Percentiles rank a stretch among this genome's conserved stretches.
These are phyloP conservation scores for Gelatoporia subvermispora DNA, from an alignment of 768 basidiomycete species.

Conservation along the genomic window DNA sequence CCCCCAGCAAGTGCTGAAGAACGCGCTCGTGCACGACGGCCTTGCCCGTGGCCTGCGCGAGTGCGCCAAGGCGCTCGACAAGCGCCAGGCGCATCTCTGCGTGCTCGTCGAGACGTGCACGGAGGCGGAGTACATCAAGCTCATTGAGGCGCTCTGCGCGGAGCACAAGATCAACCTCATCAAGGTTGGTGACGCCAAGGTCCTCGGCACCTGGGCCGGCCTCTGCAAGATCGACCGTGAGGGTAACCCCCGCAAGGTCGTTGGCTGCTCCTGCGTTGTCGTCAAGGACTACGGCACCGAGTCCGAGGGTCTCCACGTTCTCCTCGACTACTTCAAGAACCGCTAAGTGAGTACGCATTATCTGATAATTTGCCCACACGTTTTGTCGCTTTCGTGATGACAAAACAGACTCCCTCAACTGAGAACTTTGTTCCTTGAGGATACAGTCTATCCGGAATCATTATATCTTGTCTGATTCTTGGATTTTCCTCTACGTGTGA, in stretches of 20 bases:
- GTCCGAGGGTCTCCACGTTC: slow-evolving; percentile 90
- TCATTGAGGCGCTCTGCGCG: slow-evolving; percentile 98
- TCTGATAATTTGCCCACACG: slow-evolving; percentile 2
- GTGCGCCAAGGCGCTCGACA: slow-evolving; percentile 97
- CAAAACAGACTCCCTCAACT: slow-evolving; percentile 90
- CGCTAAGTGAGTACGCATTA: slow-evolving; percentile 43
- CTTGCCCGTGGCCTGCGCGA: slow-evolving; percentile 97
- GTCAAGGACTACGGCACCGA: slow-evolving; percentile 97
- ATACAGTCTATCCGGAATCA: slow-evolving; percentile 87
- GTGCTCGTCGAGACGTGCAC: slow-evolving; percentile 99
- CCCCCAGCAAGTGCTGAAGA: slow-evolving; percentile 93
- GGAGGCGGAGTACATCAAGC: slow-evolving; percentile 99
- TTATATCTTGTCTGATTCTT: slow-evolving; percentile 65
- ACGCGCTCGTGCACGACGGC: slow-evolving; percentile 95
- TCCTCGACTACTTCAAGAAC: slow-evolving; percentile 96
- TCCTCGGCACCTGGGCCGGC: slow-evolving; percentile 97
- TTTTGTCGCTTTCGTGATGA: slow-evolving; percentile 48
- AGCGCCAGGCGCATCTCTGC: slow-evolving; percentile 96
- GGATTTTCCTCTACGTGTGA: neutral
- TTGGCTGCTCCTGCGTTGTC: slow-evolving; percentile 90
- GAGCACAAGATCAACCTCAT: slow-evolving; percentile 99
- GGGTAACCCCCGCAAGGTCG: slow-evolving; percentile 96
- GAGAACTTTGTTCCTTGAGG: slow-evolving; percentile 65
- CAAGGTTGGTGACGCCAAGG: slow-evolving; percentile 98
- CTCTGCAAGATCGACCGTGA: slow-evolving; percentile 99